These are phyloP conservation scores for Phytophthora fragariaefolia DNA, from an alignment of 352 stramenopile species.

Conservation along the genomic window DNA sequence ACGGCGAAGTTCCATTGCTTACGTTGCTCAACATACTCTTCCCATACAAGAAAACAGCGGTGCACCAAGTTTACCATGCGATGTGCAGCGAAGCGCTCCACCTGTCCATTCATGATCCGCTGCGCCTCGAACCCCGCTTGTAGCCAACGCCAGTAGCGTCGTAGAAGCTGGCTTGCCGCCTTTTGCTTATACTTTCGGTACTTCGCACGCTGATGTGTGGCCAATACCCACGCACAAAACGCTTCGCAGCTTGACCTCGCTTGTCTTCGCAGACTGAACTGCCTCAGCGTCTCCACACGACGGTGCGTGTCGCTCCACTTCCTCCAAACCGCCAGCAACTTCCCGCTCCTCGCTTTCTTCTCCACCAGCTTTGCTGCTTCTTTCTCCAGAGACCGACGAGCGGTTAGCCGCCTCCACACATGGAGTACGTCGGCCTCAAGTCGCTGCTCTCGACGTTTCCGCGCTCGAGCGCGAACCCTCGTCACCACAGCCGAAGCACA, in stretches of 20 bases:
- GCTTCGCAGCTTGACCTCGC: conserved; percentile 11
- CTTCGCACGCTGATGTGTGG: not conserved
- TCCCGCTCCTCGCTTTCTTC: not conserved
- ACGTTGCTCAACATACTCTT: conserved; percentile 21
- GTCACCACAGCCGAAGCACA: conserved; percentile 9
- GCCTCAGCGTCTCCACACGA: not conserved
- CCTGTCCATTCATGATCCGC: conserved; percentile 4
- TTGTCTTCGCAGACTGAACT: conserved; percentile 8
- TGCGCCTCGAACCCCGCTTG: conserved; percentile 16
- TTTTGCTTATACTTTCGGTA: conserved; percentile 21
- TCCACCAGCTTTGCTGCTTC: conserved; percentile 4
- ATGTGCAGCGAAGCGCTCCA: conserved; percentile 9
- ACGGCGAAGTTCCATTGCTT: conserved; percentile 33
- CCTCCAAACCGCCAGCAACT: conserved; percentile 1
- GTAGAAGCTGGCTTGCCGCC: conserved; percentile 16
- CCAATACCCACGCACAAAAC: conserved; percentile 25
- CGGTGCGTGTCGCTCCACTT: conserved; percentile 20
- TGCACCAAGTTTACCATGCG: conserved; percentile 3
- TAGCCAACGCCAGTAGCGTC: conserved; percentile 28
- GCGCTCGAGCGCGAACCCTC: conserved; percentile 17
- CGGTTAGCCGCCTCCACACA: conserved; percentile 12
- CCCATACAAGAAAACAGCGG: conserved; percentile 20
- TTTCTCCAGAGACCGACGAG: not conserved
- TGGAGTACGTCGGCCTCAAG: conserved; percentile 14
- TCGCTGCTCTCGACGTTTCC: conserved; percentile 13